These are phyloP conservation scores for Kazachstania sp. DNA, from an alignment of 1,139 yeast species.

Conservation along the genomic window DNA sequence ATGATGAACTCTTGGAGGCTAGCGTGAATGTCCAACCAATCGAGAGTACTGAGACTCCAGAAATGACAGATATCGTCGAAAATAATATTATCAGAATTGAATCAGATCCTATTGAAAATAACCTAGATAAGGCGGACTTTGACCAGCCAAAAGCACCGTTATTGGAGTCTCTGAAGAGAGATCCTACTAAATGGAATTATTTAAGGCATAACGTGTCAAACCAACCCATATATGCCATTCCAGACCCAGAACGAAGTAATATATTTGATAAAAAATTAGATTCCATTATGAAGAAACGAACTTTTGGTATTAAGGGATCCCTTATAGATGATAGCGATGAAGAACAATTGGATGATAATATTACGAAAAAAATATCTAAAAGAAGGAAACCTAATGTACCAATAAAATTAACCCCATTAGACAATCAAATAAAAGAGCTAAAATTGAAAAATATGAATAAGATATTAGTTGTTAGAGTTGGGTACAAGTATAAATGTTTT, in stretches of 20 bases:
- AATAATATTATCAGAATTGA: too few species aligned
- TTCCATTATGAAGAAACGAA: slow-evolving; percentile 4
- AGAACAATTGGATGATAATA: neutral
- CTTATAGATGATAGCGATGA: neutral
- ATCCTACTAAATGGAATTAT: neutral
- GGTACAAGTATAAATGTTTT: slow-evolving; percentile 80
- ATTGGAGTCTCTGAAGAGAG: too few species aligned
- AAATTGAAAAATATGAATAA: slow-evolving; percentile 56
- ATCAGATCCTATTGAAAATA: too few species aligned
- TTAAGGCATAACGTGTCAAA: neutral
- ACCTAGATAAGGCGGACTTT: too few species aligned
- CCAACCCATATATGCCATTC: neutral
- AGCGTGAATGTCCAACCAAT: neutral
- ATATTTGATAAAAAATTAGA: slow-evolving; percentile 1
- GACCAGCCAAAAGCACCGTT: too few species aligned
- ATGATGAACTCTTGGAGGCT: slow-evolving; percentile 1
- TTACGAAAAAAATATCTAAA: slow-evolving; percentile 1
- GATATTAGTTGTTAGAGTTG: slow-evolving; percentile 73
- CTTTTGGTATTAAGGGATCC: neutral
- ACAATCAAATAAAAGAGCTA: slow-evolving; percentile 61
- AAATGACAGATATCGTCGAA: too few species aligned
- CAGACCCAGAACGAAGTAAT: neutral
- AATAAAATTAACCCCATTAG: slow-evolving; percentile 59
- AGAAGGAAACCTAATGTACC: slow-evolving; percentile 3
- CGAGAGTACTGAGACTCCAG: neutral